Percentiles rank a stretch among this genome's conserved stretches.
Evolutionary conservation across 2,329 filamentous ascomycete species (phyloP).

Genomic region (Aspergillus tamarii): DNA sequence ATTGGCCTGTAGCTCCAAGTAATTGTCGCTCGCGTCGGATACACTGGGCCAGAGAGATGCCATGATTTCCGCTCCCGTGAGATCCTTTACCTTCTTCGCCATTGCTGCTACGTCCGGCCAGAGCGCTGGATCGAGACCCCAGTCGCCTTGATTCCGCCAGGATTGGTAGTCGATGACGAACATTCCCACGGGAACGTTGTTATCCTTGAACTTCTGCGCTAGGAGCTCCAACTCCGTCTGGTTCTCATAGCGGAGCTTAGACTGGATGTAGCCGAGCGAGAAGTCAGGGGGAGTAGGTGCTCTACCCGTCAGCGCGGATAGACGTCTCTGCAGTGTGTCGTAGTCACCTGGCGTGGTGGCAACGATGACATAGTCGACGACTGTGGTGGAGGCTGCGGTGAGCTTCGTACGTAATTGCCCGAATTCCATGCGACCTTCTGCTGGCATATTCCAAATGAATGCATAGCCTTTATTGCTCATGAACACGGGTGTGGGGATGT

Average conservation of each 20-base stretch:
- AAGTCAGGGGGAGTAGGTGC: conserved; percentile 67
- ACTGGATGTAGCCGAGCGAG: conserved; percentile 68
- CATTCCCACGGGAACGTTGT: conserved; percentile 61
- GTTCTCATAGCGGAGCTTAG: conserved; percentile 65
- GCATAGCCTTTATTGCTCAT: conserved; percentile 63
- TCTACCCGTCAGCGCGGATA: conserved; percentile 57
- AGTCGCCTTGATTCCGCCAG: conserved; percentile 66
- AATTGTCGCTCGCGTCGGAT: conserved; percentile 60
- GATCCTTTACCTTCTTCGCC: conserved; percentile 58
- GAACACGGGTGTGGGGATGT: conserved; percentile 64
- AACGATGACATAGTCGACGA: conserved; percentile 64
- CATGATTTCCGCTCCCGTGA: conserved; percentile 64
- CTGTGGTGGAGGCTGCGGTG: conserved; percentile 57
- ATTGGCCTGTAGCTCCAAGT: conserved; percentile 59
- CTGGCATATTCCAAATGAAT: conserved; percentile 66
- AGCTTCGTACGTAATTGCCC: conserved; percentile 61
- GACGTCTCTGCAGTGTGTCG: conserved; percentile 56
- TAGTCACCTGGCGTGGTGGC: conserved; percentile 53
- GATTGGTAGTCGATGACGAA: conserved; percentile 69
- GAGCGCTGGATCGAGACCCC: conserved; percentile 63
- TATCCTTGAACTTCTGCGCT: conserved; percentile 58
- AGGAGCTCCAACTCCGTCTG: conserved; percentile 63
- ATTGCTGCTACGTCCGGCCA: conserved; percentile 68
- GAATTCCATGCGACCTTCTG: conserved; percentile 61
- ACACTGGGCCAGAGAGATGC: conserved; percentile 70